These are phyloP conservation scores for Prunus padus DNA, from an alignment of 306 rosid species.

Conservation along the genomic window DNA sequence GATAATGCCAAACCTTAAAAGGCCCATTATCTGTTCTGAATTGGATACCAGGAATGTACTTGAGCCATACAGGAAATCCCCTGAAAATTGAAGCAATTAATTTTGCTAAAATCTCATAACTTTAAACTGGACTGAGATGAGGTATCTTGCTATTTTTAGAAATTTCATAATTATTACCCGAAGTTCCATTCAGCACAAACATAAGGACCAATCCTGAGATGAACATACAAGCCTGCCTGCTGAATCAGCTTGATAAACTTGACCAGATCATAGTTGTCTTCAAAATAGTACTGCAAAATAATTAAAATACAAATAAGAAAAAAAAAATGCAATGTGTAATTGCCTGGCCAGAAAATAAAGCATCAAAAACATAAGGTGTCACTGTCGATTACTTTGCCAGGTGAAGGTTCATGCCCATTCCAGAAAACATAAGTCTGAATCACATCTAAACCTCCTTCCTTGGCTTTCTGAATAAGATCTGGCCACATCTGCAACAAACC, in stretches of 20 bases:
- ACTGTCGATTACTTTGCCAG: conserved; percentile 63
- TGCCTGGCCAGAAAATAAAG: conserved; percentile 10
- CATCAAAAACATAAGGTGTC: conserved; percentile 24
- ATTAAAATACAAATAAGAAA: not conserved
- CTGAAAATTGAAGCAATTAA: conserved; percentile 38
- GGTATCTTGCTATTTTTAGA: not conserved
- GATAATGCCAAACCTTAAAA: conserved; percentile 64
- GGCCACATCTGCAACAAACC: conserved; percentile 88
- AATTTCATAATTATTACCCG: conserved; percentile 52
- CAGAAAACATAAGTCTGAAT: conserved; percentile 96
- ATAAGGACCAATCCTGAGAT: conserved; percentile 98
- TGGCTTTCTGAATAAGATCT: conserved; percentile 97
- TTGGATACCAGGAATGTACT: conserved; percentile 88
- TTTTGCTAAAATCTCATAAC: conserved; percentile 13
- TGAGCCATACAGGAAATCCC: conserved; percentile 98
- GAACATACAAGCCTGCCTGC: conserved; percentile 89
- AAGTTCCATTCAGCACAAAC: conserved; percentile 99
- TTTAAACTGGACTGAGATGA: not conserved
- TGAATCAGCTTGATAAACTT: conserved; percentile 81
- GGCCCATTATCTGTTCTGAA: conserved; percentile 94
- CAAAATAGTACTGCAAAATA: conserved; percentile 76
- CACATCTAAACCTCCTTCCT: conserved; percentile 97
- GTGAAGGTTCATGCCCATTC: conserved; percentile 99
- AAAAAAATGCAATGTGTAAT: conserved; percentile 12
- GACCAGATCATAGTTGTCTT: conserved; percentile 89